phyloP scores from a whole-genome alignment of 2,329 filamentous ascomycete species.

The Fonsecaea pugnacius region DNA sequence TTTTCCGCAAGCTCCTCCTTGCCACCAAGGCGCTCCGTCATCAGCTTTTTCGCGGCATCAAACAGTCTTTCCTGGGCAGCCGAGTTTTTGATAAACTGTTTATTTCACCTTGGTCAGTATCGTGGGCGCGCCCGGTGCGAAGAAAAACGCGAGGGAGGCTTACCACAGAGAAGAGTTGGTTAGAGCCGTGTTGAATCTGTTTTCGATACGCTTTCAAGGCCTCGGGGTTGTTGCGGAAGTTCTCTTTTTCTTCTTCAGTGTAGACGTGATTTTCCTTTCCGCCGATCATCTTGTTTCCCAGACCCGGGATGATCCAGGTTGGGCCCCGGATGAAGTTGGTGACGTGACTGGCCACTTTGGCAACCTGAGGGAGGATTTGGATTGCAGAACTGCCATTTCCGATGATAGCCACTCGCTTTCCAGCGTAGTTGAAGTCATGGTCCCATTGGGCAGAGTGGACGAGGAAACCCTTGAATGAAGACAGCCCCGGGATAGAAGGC shows the following conservation, averaged over 20 bases:
- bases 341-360: conserved; percentile 35
- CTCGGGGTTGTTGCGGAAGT: no score
- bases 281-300: conserved; percentile 10
- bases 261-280: no score
- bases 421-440: conserved; percentile 35
- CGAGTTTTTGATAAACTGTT: no score
- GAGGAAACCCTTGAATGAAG: conserved; percentile 38
- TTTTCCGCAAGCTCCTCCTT: conserved; percentile 33
- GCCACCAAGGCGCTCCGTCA: conserved; percentile 28
- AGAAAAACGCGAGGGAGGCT: no score
- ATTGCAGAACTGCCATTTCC: conserved; percentile 45
- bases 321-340: conserved; percentile 42
- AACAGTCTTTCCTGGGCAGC: no score
- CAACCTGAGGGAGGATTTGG: conserved; percentile 44
- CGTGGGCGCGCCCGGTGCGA: no score
- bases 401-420: conserved; percentile 40
- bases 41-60: conserved; percentile 20
- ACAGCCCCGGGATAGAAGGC: conserved; percentile 40
- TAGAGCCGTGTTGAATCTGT: no score
- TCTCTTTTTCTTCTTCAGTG: no score
- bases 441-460: conserved; percentile 40
- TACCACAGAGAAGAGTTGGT: no score
- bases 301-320: conserved; percentile 36
- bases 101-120: no score
- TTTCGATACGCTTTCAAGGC: no score